Percentiles rank a stretch among this genome's conserved stretches.
These are phyloP conservation scores for Sphagnum fallax DNA, from an alignment of 228 moss, liverwort and hornwort genomes.

Conservation along the genomic window DNA sequence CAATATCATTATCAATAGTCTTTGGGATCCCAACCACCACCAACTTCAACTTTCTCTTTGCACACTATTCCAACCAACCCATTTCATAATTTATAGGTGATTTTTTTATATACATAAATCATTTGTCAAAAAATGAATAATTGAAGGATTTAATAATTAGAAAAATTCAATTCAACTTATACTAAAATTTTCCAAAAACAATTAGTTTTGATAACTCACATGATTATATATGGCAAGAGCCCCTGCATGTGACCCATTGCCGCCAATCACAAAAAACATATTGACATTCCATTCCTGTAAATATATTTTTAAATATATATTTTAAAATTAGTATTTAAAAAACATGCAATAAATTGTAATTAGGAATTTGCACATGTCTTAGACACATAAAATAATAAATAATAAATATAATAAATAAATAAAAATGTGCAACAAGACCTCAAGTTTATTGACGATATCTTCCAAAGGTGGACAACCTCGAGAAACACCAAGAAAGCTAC, in stretches of 20 bases:
- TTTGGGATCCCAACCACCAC: slow-evolving; percentile 83
- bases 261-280: slow-evolving; percentile 92
- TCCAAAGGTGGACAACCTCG: slow-evolving; percentile 76
- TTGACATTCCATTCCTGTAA: slow-evolving; percentile 71
- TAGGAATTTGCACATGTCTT: too few relatives aligned
- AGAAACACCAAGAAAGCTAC: slow-evolving; percentile 88
- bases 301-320: too few relatives aligned
- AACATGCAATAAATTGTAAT: too few relatives aligned
- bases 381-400: too few relatives aligned
- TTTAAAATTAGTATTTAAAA: too few relatives aligned
- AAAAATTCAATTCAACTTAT: background rate
- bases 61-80: slow-evolving; percentile 34
- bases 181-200: background rate
- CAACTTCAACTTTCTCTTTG: slow-evolving; percentile 57
- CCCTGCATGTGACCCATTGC: slow-evolving; percentile 91
- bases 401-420: slow-evolving; percentile 1
- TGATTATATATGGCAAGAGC: slow-evolving; percentile 76
- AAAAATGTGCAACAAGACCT: slow-evolving; percentile 32
- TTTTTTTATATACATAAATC: background rate
- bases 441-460: slow-evolving; percentile 67
- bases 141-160: background rate
- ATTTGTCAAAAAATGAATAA: background rate
- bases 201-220: slow-evolving; percentile 17
- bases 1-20: slow-evolving; percentile 91
- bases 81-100: background rate